Evolutionary conservation across 2,329 filamentous ascomycete genomes (phyloP), one percentile per base, ranked within the genome.

Genomic region (Periconia sp.): DNA sequence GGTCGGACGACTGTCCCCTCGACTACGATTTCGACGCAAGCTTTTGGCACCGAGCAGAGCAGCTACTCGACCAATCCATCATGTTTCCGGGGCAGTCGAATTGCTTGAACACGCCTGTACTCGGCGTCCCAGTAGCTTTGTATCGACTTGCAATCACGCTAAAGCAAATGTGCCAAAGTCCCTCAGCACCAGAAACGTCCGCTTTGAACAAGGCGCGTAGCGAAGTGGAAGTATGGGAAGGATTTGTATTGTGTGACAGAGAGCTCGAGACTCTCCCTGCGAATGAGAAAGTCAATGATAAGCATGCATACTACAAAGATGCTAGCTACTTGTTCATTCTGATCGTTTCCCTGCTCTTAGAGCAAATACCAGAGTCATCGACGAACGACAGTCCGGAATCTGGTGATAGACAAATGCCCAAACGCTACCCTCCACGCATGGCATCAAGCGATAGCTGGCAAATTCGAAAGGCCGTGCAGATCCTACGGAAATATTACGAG

Each of bases 31-130:
- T 55, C 23, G 52, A 57, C 36, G 30, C 36, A 1, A 15, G 30
- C 6, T 53, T 55, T 17, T 57, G 54, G 54, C 13, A 48, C 2
- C 40, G 35, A 17, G 43, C 50, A 2, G 54, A 57, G 23, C 16
- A 23, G 5, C 16, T 55, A 13, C 32, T 57, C 17, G 25, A 44
- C 13, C 31, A 28, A 19, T 40, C 39, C 11, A 17, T 29, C 5
- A 22, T 53, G 24, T 56, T 54, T 29, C 47, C 50, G 15, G 44
- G 43, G 3, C n/a, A 34, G 9, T 43, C 46, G 1, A 42, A 29
- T 13, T 48, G 43, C 12, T 18, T 48, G 7, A 56, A 57, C 21
- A 57, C 52, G 16, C 54, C 54, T 4, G 48, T 56, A 7, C 43
- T 56, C 11, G 54, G 49, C 7, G 36, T 53, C 13, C 46, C 52